Evolutionary conservation across 2,329 filamentous ascomycete species (phyloP).

Genomic region (Clonostachys byssicola): DNA sequence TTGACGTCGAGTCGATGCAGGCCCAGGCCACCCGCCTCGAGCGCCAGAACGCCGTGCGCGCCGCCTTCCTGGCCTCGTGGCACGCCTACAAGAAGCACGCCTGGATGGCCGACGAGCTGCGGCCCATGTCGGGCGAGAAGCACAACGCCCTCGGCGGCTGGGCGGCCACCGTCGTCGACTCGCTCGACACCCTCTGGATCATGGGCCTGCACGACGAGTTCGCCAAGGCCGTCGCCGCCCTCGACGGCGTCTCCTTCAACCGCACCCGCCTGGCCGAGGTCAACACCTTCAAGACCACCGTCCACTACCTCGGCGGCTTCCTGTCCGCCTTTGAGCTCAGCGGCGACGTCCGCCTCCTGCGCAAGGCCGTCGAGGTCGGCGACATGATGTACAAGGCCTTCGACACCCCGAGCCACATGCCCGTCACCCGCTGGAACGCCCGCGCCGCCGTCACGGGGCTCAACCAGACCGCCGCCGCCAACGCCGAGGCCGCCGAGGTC

Average conservation of each 20-base stretch:
- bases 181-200: constrained; percentile 81
- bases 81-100: constrained; percentile 74
- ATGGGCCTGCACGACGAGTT: constrained; percentile 78
- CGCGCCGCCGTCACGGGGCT: constrained; percentile 30
- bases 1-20: constrained; percentile 14
- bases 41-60: constrained; percentile 4
- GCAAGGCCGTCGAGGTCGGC: constrained; percentile 75
- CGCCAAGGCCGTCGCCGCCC: constrained; percentile 66
- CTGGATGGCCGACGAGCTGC: constrained; percentile 83
- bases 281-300: constrained; percentile 89
- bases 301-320: constrained; percentile 85
- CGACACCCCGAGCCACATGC: constrained; percentile 93
- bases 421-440: constrained; percentile 44
- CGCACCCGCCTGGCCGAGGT: constrained; percentile 63
- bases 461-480: constrained; percentile 40
- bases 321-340: constrained; percentile 85
- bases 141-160: constrained; percentile 87
- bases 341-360: constrained; percentile 65
- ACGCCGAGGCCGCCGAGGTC: constrained; percentile 63
- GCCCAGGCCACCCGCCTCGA: constrained; percentile 16
- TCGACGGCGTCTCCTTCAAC: constrained; percentile 79
- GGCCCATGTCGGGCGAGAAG: constrained; percentile 62
- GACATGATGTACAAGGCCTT: constrained; percentile 80
- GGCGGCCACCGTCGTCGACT: constrained; percentile 83
- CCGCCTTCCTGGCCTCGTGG: constrained; percentile 46